These are phyloP conservation scores for Lophiostoma macrostomum DNA, from an alignment of 495 filamentous ascomycete genomes.

Conservation along the genomic window DNA sequence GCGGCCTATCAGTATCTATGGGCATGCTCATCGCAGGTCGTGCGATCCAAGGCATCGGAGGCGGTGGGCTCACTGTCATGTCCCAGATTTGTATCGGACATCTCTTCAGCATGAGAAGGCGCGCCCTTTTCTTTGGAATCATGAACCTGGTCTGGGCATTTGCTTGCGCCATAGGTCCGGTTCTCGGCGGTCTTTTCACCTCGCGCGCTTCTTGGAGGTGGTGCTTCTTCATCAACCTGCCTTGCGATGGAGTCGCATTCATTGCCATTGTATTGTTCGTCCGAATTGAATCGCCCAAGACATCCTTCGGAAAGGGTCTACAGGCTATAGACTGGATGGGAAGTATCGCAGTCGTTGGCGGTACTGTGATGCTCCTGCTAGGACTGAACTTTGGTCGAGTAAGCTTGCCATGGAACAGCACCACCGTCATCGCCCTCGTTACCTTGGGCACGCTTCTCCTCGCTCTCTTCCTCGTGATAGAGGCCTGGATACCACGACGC, in stretches of 20 bases:
- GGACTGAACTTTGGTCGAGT: slow-evolving; percentile 28
- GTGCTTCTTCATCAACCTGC: slow-evolving; percentile 25
- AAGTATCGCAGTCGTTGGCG: slow-evolving; percentile 17
- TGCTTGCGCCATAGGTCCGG: slow-evolving; percentile 47
- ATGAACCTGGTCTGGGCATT: slow-evolving; percentile 13
- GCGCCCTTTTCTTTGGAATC: slow-evolving; percentile 13
- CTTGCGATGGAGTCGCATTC: slow-evolving; percentile 17
- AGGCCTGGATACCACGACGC: slow-evolving; percentile 14
- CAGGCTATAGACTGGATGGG: slow-evolving; percentile 34
- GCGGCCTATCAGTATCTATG: slow-evolving; percentile 25
- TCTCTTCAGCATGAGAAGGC: slow-evolving; percentile 9
- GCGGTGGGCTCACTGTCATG: slow-evolving; percentile 3
- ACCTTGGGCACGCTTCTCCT: slow-evolving; percentile 16
- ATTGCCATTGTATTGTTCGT: slow-evolving; percentile 9
- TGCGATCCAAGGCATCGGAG: slow-evolving; percentile 18
- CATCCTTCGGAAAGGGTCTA: slow-evolving; percentile 14
- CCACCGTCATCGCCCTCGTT: slow-evolving; percentile 26
- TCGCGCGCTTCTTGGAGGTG: slow-evolving; percentile 9
- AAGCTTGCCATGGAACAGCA: slow-evolving; percentile 23
- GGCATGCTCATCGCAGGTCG: slow-evolving; percentile 27
- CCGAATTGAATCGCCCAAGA: slow-evolving; percentile 13
- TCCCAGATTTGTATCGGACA: slow-evolving; percentile 8
- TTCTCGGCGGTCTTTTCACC: slow-evolving; percentile 61
- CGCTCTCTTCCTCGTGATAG: slow-evolving; percentile 22
- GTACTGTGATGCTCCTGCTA: slow-evolving; percentile 25